Evolutionary conservation across 1,284 basidiomycete species (phyloP).

Genomic region (Leccinum angustisporum): DNA sequence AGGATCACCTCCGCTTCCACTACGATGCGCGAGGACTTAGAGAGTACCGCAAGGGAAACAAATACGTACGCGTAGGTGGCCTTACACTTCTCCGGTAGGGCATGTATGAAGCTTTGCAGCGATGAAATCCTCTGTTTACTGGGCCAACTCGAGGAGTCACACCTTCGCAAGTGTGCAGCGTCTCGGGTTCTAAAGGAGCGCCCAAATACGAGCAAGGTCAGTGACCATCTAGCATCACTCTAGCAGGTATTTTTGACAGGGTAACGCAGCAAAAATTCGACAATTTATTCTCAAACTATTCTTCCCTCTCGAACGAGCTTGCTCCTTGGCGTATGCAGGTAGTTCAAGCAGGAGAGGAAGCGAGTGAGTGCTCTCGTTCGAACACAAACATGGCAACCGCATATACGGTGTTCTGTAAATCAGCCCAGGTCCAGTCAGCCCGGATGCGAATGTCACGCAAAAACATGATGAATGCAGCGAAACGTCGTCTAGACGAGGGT

Average conservation of each 20-base stretch:
- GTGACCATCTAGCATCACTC: not conserved
- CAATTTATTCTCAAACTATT: slow-evolving; percentile 31
- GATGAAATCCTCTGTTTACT: slow-evolving; percentile 25
- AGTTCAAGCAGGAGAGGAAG: slow-evolving; percentile 38
- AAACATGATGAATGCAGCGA: slow-evolving; percentile 38
- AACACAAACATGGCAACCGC: not conserved
- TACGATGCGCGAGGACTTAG: slow-evolving; percentile 16
- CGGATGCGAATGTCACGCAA: slow-evolving; percentile 38
- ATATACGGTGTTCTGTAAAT: slow-evolving; percentile 12
- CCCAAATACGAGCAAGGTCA: slow-evolving; percentile 23
- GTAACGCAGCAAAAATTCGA: slow-evolving; percentile 36
- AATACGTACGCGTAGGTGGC: slow-evolving; percentile 28
- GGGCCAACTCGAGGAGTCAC: slow-evolving; percentile 25
- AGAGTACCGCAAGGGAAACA: slow-evolving; percentile 20
- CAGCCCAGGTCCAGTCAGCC: slow-evolving; percentile 38
- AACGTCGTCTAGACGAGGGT: slow-evolving; percentile 38
- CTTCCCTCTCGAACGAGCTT: slow-evolving; percentile 38
- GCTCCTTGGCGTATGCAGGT: slow-evolving; percentile 35
- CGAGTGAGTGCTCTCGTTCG: slow-evolving; percentile 31
- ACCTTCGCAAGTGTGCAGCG: slow-evolving; percentile 15
- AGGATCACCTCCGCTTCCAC: slow-evolving; percentile 22
- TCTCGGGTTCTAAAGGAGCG: slow-evolving; percentile 10
- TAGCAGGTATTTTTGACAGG: slow-evolving; percentile 11
- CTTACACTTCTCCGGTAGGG: not conserved
- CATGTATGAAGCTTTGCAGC: slow-evolving; percentile 16